Base-by-base conservation (phyloP, 192 early-diverging fungal genomes). In the Lobosporangium transversale region DNA sequence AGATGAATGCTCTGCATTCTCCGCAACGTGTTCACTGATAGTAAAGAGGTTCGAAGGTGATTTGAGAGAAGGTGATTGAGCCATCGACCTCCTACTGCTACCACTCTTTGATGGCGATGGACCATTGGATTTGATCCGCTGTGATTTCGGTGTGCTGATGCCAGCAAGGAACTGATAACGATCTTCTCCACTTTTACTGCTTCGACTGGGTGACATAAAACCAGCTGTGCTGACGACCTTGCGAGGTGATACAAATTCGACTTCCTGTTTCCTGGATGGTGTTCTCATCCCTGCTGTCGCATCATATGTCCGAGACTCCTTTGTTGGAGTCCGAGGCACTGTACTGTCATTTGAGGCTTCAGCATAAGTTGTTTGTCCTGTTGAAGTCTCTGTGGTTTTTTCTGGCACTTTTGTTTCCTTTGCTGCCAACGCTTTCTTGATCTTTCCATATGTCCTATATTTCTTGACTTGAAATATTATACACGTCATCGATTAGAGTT, bases 211-310 rank as follows among this genome's bases (percentile, higher is more conserved):
- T 2, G 73, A 76, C 64, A 76, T 76, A 40, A 76, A 29, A 3
- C 73, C 73, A 29, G 65, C 33, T 29, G 33, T 48, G 17, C 60
- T 50, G 60, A 56, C 36, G 5, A 71, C 27, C 23, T 42, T 62
- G 18, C 53, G 58, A 21, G 73, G 73, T 0, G 73, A 76, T 0
- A 76, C 64, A 67, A 50, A 76, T 47, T 76, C 70, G 42, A 75
- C 52, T 29, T 65, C 59, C 6, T 76, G 57, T 32, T 62, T 62
- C 29, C 59, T 61, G 11, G 35, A 53, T 0, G 73, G 73, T 0
- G 73, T 76, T 18, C 45, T 57, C 8, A 44, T 27, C 21, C 58
- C 4, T 1, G 42, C 58, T 10, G 58, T 1, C 21, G 14, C 17
- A 42, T 63, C n/a, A 1, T 48, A 48, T 21, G 60, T 62, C 37